Evolutionary conservation across 1,284 basidiomycete genomes (phyloP).

Genomic region (Cutaneotrichosporon mucoides): DNA sequence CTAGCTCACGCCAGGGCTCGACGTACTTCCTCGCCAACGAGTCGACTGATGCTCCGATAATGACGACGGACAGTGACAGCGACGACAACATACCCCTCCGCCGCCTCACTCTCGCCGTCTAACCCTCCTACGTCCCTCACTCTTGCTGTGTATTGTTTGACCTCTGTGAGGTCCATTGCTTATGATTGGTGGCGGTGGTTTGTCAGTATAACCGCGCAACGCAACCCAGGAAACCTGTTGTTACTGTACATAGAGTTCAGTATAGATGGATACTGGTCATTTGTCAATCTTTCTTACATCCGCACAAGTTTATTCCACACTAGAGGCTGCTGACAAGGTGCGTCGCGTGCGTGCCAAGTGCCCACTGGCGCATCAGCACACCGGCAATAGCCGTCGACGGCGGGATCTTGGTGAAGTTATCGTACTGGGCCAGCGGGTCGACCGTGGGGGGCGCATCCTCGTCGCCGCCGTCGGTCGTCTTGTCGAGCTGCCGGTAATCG

Average conservation of each 20-base stretch:
- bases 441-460: background rate
- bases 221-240: too few species aligned
- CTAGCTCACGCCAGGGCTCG: constrained; percentile 2
- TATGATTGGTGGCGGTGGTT: too few species aligned
- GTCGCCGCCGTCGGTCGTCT: constrained; percentile 1
- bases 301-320: background rate
- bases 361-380: constrained; percentile 65
- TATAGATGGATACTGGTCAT: background rate
- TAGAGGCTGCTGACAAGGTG: constrained; percentile 37
- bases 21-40: constrained; percentile 15
- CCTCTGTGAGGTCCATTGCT: too few species aligned
- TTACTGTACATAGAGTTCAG: too few species aligned
- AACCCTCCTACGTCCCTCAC: background rate
- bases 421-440: constrained; percentile 26
- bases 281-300: background rate
- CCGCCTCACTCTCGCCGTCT: background rate
- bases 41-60: background rate
- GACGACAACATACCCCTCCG: too few species aligned
- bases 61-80: too few species aligned
- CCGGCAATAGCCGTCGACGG: constrained; percentile 67
- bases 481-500: constrained; percentile 60
- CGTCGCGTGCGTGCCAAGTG: constrained; percentile 47
- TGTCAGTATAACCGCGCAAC: background rate
- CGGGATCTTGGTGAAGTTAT: constrained; percentile 60
- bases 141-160: too few species aligned